A percentile compares a stretch with the other conserved stretches of the same genome.
Conservation (phyloP, 208 protist genomes). For the Porcisia deanei region DNA sequence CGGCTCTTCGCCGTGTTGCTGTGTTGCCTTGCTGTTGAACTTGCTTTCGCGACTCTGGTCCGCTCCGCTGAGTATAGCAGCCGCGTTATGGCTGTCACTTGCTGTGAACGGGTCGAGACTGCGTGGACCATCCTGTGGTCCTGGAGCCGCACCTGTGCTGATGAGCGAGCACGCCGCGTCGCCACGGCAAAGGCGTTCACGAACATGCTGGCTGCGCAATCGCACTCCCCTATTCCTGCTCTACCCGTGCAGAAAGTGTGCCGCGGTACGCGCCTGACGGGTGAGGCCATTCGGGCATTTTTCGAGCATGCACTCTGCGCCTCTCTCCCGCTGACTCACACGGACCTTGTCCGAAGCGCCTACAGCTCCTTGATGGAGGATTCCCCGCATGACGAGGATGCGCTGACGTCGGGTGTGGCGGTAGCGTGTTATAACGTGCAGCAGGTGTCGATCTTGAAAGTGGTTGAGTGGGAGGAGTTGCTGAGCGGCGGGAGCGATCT, state of each 20-base stretch:
- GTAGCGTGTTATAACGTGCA: slow-evolving; percentile 22
- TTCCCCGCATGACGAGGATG: slow-evolving; percentile 42
- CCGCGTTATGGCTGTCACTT: slow-evolving; percentile 19
- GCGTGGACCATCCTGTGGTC: slow-evolving; percentile 33
- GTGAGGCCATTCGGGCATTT: slow-evolving; percentile 18
- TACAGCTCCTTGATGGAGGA: slow-evolving; percentile 39
- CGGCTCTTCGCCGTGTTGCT: background rate
- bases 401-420: slow-evolving; percentile 34
- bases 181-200: slow-evolving; percentile 11
- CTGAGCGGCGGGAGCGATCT: slow-evolving; percentile 6
- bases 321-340: slow-evolving; percentile 34
- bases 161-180: background rate
- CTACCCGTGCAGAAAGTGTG: slow-evolving; percentile 9
- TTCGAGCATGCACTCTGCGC: slow-evolving; percentile 29
- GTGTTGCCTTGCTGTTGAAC: background rate
- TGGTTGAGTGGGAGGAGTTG: slow-evolving; percentile 6
- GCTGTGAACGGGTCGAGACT: slow-evolving; percentile 38
- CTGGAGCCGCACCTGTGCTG: slow-evolving; percentile 30
- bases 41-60: background rate
- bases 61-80: background rate
- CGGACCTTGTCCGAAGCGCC: slow-evolving; percentile 31
- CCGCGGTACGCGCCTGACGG: slow-evolving; percentile 8
- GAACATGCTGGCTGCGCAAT: slow-evolving; percentile 19
- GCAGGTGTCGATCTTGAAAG: background rate
- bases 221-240: slow-evolving; percentile 3